phyloP scores from a whole-genome alignment of 2,329 filamentous ascomycete species.

The Cercospora zeina region DNA sequence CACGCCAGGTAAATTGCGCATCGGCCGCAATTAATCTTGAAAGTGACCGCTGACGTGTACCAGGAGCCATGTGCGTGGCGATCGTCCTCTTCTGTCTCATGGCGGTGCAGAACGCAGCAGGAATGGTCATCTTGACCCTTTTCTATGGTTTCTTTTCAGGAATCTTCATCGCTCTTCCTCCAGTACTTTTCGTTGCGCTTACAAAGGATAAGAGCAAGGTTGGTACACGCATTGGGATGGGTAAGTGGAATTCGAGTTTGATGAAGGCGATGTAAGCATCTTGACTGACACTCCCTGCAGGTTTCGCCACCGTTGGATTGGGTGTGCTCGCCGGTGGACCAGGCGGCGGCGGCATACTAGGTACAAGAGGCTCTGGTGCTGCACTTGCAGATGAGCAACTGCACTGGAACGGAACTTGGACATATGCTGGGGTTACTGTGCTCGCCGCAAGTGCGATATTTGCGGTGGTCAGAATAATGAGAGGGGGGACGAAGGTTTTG shows the following conservation, averaged over 20 bases:
- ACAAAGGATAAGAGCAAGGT: slow-evolving; percentile 47
- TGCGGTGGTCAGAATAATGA: slow-evolving; percentile 32
- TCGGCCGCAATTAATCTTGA: background rate
- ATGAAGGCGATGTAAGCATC: background rate
- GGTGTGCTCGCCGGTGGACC: slow-evolving; percentile 43
- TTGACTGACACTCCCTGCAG: slow-evolving; percentile 32
- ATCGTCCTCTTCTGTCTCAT: slow-evolving; percentile 44
- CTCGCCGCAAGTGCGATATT: slow-evolving; percentile 34
- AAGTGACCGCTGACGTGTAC: slow-evolving; percentile 9
- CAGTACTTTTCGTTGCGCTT: slow-evolving; percentile 44
- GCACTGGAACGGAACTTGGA: slow-evolving; percentile 52
- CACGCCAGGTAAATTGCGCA: slow-evolving; percentile 31
- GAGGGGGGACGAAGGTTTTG: slow-evolving; percentile 33
- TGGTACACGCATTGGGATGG: slow-evolving; percentile 39
- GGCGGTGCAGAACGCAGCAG: slow-evolving; percentile 39
- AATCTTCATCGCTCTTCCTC: slow-evolving; percentile 47
- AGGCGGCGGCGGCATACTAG: slow-evolving; percentile 57
- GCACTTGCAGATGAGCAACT: slow-evolving; percentile 48
- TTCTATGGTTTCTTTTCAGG: slow-evolving; percentile 49
- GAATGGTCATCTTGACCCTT: slow-evolving; percentile 42
- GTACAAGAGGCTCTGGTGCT: slow-evolving; percentile 54
- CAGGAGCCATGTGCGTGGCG: slow-evolving; percentile 39
- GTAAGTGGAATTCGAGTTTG: background rate
- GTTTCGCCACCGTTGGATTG: slow-evolving; percentile 40
- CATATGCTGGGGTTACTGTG: slow-evolving; percentile 35